A percentile compares a stretch with the other conserved stretches of the same genome.
phyloP scores from a whole-genome alignment of 2,329 filamentous ascomycete species.

The Apiospora koreana region DNA sequence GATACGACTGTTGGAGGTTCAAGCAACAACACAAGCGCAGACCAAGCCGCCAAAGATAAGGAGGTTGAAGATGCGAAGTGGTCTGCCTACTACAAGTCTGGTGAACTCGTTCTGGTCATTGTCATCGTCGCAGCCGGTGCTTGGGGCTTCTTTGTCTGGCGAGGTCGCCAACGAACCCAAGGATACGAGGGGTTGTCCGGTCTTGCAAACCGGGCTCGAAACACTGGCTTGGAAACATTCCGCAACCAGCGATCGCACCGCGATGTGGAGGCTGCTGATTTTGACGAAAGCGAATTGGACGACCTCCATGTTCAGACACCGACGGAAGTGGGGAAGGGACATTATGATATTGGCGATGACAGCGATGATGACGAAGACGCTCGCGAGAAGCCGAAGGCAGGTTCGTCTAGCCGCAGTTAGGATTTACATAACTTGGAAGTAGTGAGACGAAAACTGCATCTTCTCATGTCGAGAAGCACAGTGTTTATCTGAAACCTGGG shows the following conservation, averaged over 20 bases:
- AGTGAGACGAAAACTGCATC: neutral
- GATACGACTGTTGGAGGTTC: constrained; percentile 77
- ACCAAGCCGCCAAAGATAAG: constrained; percentile 68
- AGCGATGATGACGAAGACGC: constrained; percentile 49
- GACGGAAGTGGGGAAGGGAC: constrained; percentile 45
- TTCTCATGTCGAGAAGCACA: neutral
- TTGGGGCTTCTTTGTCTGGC: constrained; percentile 76
- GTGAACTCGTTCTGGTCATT: constrained; percentile 81
- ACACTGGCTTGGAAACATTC: constrained; percentile 46
- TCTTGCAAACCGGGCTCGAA: constrained; percentile 36
- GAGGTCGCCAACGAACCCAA: constrained; percentile 55
- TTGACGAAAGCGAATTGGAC: constrained; percentile 67
- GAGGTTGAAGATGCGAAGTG: constrained; percentile 81
- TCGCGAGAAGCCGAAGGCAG: constrained; percentile 21
- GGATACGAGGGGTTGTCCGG: constrained; percentile 55
- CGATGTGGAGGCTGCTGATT: constrained; percentile 65
- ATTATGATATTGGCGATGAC: constrained; percentile 61
- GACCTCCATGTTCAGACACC: constrained; percentile 57
- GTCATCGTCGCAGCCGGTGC: constrained; percentile 71
- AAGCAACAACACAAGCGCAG: constrained; percentile 59
- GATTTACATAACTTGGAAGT: neutral
- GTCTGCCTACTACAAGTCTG: constrained; percentile 85
- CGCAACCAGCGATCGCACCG: constrained; percentile 45
- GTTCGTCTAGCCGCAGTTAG: constrained; percentile 10
- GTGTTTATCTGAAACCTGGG: neutral